Base-by-base conservation (phyloP, 2,329 filamentous ascomycete genomes). In the Raffaelea albimanens region DNA sequence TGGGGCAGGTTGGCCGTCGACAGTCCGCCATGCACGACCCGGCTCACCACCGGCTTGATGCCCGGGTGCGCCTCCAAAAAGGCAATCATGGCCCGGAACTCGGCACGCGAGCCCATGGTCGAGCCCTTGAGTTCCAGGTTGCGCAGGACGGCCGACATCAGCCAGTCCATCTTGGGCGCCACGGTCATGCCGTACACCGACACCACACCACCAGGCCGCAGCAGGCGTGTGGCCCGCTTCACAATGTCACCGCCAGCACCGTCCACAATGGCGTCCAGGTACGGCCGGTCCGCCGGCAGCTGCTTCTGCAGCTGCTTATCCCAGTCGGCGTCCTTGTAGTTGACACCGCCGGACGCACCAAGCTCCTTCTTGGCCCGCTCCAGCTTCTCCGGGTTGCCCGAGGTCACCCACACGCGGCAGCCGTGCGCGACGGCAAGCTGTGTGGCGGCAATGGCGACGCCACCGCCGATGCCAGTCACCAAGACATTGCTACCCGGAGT, bases 101-200 rank as follows among this genome's bases (percentile, higher is more conserved):
- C 93, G 59, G 79, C 82, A 40, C 86, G 76, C 23, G 87, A 95
- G 1, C 91, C 91, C 90, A 97, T 95, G 0, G 90, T 96, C 14
- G 79, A 82, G 18, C 93, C 91, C 43, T 78, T 77, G 23, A 97
- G 73, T 56, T 97, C 91, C 46, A 96, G 77, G 59, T 97, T 95
- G 64, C 83, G 86, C 51, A 97, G 66, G 14, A 93, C 85, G 0
- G 89, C 89, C 51, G 72, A 67, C 86, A 96, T 95, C 13, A 78
- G 59, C 76, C 87, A 96, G 45, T 87, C 80, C 83, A 95, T 91
- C 67, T 84, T 87, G 1, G 91, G 90, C 0, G 73, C 70, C 2
- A 86, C 69, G 0, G 91, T 97, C 91, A 97, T 96, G 51, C 93
- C 91, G 62, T 97, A 97, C 55, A 83, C 72, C 2, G 82, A 78